Evolutionary conservation across 2,329 filamentous ascomycete species (phyloP).

Genomic region (Chrysoporthe austroafricana): DNA sequence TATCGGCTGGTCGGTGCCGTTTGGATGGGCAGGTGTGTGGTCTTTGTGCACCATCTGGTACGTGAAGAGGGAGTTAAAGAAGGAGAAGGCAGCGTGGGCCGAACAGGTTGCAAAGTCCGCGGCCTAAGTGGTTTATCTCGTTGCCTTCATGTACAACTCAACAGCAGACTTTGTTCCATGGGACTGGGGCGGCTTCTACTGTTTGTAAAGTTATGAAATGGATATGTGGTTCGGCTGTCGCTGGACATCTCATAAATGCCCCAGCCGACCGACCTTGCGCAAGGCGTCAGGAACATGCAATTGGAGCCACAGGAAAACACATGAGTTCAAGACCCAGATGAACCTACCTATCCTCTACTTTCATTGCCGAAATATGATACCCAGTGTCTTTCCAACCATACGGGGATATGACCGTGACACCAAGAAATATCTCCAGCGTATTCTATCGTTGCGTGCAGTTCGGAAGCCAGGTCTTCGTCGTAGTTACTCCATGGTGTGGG

Average conservation of each 20-base stretch:
- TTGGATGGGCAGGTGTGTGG: slow-evolving; percentile 35
- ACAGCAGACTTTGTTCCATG: background rate
- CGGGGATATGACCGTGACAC: too few species aligned
- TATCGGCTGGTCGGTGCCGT: slow-evolving; percentile 34
- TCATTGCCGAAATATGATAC: too few species aligned
- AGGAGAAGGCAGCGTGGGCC: slow-evolving; percentile 34
- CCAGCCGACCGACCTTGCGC: too few species aligned
- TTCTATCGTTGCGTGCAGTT: too few species aligned
- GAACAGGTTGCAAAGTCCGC: slow-evolving; percentile 30
- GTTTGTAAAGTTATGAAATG: background rate
- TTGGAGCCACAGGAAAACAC: background rate
- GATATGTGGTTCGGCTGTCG: background rate
- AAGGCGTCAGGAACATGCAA: background rate
- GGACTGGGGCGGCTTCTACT: background rate
- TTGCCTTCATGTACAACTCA: background rate
- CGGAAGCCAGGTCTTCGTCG: too few species aligned
- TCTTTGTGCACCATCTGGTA: slow-evolving; percentile 34
- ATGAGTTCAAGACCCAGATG: too few species aligned
- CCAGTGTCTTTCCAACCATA: too few species aligned
- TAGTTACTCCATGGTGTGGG: too few species aligned
- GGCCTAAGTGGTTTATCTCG: background rate
- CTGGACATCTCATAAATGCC: background rate
- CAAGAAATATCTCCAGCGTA: too few species aligned
- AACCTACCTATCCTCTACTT: too few species aligned
- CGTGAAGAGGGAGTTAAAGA: slow-evolving; percentile 34